Conservation (phyloP, 345 rosid species). For the Jatropha curcas region DNA sequence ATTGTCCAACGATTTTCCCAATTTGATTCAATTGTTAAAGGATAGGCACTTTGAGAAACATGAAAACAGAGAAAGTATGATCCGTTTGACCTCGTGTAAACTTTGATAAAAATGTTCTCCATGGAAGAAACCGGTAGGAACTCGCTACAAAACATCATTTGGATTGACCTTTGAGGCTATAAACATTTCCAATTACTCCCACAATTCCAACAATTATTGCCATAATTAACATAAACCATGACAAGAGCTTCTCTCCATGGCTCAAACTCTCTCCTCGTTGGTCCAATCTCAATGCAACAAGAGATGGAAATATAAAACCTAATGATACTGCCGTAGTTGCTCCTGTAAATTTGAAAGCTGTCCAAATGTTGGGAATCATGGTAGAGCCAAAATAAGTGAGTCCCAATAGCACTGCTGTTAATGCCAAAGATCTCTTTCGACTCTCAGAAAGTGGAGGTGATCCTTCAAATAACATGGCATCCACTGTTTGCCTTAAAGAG, state of each 20-base stretch:
- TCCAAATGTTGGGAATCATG: constrained; percentile 94
- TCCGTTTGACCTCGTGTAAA: background rate
- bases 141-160: constrained; percentile 20
- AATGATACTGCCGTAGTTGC: constrained; percentile 97
- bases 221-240: constrained; percentile 73
- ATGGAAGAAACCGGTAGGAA: background rate
- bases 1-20: background rate
- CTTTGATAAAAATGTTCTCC: background rate
- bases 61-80: background rate
- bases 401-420: constrained; percentile 58
- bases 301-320: constrained; percentile 90
- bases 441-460: constrained; percentile 77
- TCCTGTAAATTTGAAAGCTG: constrained; percentile 95
- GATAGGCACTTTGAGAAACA: background rate
- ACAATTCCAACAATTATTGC: constrained; percentile 70
- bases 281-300: constrained; percentile 67
- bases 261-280: constrained; percentile 51
- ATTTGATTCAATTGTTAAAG: background rate
- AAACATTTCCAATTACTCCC: constrained; percentile 75
- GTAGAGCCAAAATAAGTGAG: constrained; percentile 80
- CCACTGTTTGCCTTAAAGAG: constrained; percentile 85
- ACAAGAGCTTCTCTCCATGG: constrained; percentile 43
- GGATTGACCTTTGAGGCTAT: constrained; percentile 51
- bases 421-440: constrained; percentile 67
- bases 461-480: constrained; percentile 60